Conservation (phyloP, 108 stramenopile species). For the Fistulifera pelliculosa region DNA sequence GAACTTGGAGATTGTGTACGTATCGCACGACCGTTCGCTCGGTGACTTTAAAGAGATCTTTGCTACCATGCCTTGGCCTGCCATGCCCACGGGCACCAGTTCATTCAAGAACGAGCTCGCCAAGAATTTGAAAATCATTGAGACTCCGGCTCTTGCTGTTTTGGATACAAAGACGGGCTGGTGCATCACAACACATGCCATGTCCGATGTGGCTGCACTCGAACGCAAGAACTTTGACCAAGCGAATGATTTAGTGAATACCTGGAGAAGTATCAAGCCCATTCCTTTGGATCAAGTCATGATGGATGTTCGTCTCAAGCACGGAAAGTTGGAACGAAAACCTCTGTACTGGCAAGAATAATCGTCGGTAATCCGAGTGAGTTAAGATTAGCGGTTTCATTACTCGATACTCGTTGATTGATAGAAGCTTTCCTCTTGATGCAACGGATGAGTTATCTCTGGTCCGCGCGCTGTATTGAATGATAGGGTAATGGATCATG, state of each 20-base stretch:
- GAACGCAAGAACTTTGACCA: constrained; percentile 4
- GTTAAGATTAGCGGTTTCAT: too few relatives aligned
- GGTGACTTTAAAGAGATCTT: constrained; percentile 9
- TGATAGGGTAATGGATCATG: too few relatives aligned
- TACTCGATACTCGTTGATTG: too few relatives aligned
- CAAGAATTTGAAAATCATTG: constrained; percentile 9
- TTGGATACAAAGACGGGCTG: not conserved
- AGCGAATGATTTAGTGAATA: constrained; percentile 5
- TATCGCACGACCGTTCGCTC: constrained; percentile 9
- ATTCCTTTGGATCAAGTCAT: not conserved
- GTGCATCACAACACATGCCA: constrained; percentile 4
- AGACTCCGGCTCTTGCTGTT: constrained; percentile 4
- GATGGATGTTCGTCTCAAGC: not conserved
- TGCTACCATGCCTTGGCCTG: constrained; percentile 5
- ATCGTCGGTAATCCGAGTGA: too few relatives aligned
- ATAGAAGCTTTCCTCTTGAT: too few relatives aligned
- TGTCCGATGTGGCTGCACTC: not conserved
- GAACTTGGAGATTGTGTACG: constrained; percentile 9
- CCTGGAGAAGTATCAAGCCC: constrained; percentile 4
- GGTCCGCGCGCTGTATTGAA: too few relatives aligned
- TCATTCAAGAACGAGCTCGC: constrained; percentile 8
- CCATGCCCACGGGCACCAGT: constrained; percentile 9
- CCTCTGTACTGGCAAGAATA: not conserved
- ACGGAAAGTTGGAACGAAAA: not conserved
- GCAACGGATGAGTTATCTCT: too few relatives aligned